Evolutionary conservation across 2,329 filamentous ascomycete species (phyloP).

Genomic region (Atkinsonella texensis): DNA sequence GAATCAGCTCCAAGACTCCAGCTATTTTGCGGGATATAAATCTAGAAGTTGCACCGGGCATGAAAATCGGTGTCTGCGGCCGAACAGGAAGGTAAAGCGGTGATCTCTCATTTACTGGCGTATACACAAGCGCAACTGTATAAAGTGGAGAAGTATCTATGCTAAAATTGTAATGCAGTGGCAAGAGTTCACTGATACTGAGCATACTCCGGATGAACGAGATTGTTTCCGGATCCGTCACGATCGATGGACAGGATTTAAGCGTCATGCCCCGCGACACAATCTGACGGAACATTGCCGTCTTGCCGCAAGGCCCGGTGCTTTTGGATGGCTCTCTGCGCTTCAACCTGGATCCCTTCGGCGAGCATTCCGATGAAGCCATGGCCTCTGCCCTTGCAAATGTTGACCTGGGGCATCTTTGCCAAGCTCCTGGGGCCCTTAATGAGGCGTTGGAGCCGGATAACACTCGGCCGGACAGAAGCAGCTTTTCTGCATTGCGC

Average conservation of each 20-base stretch:
- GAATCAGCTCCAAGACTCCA: background rate
- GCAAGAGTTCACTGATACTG: slow-evolving; percentile 27
- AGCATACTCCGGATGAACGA: slow-evolving; percentile 37
- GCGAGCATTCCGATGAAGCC: slow-evolving; percentile 23
- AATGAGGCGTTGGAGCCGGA: slow-evolving; percentile 23
- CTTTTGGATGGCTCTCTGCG: slow-evolving; percentile 36
- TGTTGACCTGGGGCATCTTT: slow-evolving; percentile 27
- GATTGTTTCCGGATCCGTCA: slow-evolving; percentile 28
- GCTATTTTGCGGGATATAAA: slow-evolving; percentile 19
- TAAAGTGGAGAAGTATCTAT: no score
- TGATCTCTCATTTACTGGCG: no score
- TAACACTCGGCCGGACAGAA: slow-evolving; percentile 23
- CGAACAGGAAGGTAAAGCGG: slow-evolving; percentile 19
- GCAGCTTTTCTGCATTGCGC: slow-evolving; percentile 21
- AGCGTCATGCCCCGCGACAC: slow-evolving; percentile 14
- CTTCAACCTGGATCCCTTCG: slow-evolving; percentile 36
- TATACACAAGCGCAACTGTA: no score
- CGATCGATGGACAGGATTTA: slow-evolving; percentile 32
- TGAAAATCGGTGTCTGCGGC: slow-evolving; percentile 33
- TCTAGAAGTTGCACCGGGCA: slow-evolving; percentile 11
- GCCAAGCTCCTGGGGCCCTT: slow-evolving; percentile 24
- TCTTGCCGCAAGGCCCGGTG: slow-evolving; percentile 40
- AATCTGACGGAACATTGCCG: slow-evolving; percentile 25
- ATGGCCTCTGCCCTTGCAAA: slow-evolving; percentile 33
- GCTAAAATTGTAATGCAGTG: slow-evolving; percentile 9